Evolutionary conservation across 805 yeast genomes (phyloP).

Genomic region (Metschnikowia peoriensis): DNA sequence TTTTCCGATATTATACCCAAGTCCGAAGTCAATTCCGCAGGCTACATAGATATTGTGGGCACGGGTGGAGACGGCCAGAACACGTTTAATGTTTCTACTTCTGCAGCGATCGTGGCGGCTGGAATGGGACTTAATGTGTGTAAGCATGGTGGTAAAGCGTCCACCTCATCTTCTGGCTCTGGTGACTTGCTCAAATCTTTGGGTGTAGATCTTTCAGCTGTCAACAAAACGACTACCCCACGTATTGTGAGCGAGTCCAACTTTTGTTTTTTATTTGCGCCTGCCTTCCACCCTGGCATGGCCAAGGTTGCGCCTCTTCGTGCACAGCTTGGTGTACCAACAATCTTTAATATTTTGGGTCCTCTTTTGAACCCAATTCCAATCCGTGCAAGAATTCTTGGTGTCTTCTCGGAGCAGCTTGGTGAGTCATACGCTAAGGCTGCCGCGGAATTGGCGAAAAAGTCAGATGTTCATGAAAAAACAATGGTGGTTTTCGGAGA

Average conservation of each 20-base stretch:
- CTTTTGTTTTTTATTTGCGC: conserved; percentile 82
- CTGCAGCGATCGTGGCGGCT: conserved; percentile 90
- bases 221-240: conserved; percentile 62
- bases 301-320: conserved; percentile 77
- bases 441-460: conserved; percentile 58
- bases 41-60: conserved; percentile 88
- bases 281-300: conserved; percentile 93
- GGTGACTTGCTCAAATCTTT: conserved; percentile 80
- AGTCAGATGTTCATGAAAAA: conserved; percentile 43
- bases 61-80: conserved; percentile 99
- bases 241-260: conserved; percentile 47
- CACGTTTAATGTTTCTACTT: conserved; percentile 94
- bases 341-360: conserved; percentile 91
- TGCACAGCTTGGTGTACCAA: conserved; percentile 78
- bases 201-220: conserved; percentile 79
- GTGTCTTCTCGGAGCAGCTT: conserved; percentile 77
- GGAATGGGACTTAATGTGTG: conserved; percentile 82
- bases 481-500: conserved; percentile 94
- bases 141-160: conserved; percentile 97
- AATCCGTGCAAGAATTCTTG: conserved; percentile 73
- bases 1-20: conserved; percentile 57
- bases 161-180: conserved; percentile 90
- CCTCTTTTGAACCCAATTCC: conserved; percentile 93
- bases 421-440: conserved; percentile 87
- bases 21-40: conserved; percentile 42